These are phyloP conservation scores for Pyropia haitanensis DNA, from an alignment of 23 red algal species.

Conservation along the genomic window DNA sequence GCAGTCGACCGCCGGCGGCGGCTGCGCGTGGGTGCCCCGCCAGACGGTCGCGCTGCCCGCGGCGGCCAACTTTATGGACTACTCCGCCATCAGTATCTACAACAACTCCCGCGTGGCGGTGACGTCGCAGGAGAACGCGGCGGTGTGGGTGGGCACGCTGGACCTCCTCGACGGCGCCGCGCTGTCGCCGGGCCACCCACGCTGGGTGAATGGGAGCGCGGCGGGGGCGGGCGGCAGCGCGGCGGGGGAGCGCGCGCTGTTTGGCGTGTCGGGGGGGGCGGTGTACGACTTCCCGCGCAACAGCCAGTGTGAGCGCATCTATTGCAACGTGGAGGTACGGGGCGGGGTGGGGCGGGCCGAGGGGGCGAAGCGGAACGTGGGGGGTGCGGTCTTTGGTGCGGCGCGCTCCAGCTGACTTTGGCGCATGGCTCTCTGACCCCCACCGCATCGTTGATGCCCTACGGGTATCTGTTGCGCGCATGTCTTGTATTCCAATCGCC, in stretches of 20 bases:
- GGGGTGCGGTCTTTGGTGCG: no score
- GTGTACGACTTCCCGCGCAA: conserved; percentile 29
- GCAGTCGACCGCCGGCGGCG: background rate
- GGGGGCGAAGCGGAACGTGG: no score
- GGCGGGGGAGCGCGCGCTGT: conserved; percentile 1
- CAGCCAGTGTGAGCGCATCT: conserved; percentile 13
- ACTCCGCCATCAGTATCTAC: conserved; percentile 22
- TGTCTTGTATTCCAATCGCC: no score
- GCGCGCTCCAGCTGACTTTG: no score
- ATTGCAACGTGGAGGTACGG: conserved; percentile 35
- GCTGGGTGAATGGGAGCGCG: no score
- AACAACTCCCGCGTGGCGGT: conserved; percentile 10
- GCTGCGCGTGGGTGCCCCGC: conserved; percentile 12
- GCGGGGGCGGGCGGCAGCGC: background rate
- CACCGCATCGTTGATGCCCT: no score
- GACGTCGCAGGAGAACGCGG: conserved; percentile 36
- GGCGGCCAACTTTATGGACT: conserved; percentile 22
- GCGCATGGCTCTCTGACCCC: no score
- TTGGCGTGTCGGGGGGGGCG: background rate
- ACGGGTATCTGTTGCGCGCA: no score
- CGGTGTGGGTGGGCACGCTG: conserved; percentile 26
- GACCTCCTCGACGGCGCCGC: conserved; percentile 1
- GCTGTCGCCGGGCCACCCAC: background rate
- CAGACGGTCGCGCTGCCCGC: conserved; percentile 12
- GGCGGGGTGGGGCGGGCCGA: no score